These are phyloP conservation scores for Neofusicoccum parvum DNA, from an alignment of 2,329 filamentous ascomycete species.

Conservation along the genomic window DNA sequence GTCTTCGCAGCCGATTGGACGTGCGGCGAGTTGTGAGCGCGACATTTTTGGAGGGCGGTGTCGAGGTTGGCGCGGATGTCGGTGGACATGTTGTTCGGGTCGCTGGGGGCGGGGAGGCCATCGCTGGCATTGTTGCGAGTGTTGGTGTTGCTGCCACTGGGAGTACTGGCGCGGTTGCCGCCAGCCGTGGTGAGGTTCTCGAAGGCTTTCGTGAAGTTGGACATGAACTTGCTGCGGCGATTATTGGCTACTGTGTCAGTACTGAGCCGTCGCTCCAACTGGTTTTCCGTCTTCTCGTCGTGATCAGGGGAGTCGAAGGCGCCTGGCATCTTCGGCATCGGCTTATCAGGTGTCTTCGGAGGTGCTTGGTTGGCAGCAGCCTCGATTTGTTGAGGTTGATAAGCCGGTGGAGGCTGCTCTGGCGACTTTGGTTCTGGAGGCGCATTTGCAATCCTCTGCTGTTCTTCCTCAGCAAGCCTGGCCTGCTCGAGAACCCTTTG, in stretches of 20 bases:
- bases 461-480: conserved; percentile 59
- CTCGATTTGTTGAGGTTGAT: conserved; percentile 5
- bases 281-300: conserved; percentile 23
- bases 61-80: conserved; percentile 29
- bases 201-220: conserved; percentile 31
- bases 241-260: conserved; percentile 37
- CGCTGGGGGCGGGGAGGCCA: not conserved
- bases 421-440: not conserved
- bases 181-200: conserved; percentile 13
- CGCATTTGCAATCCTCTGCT: conserved; percentile 39
- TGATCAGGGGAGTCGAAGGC: conserved; percentile 40
- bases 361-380: conserved; percentile 9
- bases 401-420: conserved; percentile 37
- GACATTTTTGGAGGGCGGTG: conserved; percentile 76
- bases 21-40: conserved; percentile 71
- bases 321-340: conserved; percentile 33
- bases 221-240: conserved; percentile 33
- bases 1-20: conserved; percentile 75
- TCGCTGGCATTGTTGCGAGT: not conserved
- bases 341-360: conserved; percentile 30
- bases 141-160: not conserved
- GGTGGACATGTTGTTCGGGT: conserved; percentile 8
- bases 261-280: conserved; percentile 30
- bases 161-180: conserved; percentile 28
- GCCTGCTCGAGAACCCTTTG: conserved; percentile 69